Base-by-base conservation (phyloP, 179 eudicot genomes). In the Amaranthus tricolor region DNA sequence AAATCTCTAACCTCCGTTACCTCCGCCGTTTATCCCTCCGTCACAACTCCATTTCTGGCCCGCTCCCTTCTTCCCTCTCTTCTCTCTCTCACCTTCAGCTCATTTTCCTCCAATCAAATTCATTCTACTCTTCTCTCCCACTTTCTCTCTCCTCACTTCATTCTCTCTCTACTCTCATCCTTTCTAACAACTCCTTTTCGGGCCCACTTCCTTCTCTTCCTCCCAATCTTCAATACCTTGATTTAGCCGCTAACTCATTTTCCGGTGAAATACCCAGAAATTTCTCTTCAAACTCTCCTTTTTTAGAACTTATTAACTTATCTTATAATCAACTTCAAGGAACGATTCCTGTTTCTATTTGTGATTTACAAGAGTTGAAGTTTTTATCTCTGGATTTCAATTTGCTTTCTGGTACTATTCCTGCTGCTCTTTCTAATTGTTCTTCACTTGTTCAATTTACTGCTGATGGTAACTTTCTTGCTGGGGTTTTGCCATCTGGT, bases 381-480 rank as follows among this genome's bases (percentile, higher is more conserved):
- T 89, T 83, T 62, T 57, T 91, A 4, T 82, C 82, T 81, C 78
- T 91, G 0, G 96, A 89, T 63, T 72, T 75, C 58, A 91, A 91
- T 55, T 47, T 54, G 4, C 24, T 91, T 7, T 69, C 74, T 66
- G 96, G 96, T 15, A 86, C 91, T 0, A 21, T 91, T 1, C 96
- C 96, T 2, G 83, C 93, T 15, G 90, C 91, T 9, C 66, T 89
- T 1, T 55, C 79, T 3, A 91, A 91, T 72, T 91, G 93, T 44
- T 77, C 88, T 1, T 60, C 82, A 50, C 84, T 91, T 0, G 79
- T 86, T 19, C 89, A 85, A 60, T 72, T 91, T 7, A 84, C 89
- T 48, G 90, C 87, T 0, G 86, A 62, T 40, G 76, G 71, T 2
- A 87, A 91, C 54, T 64, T 66, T 0, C 77, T 91, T 52, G 70